Conservation (phyloP, 208 protist genomes). For the Acanthamoeba triangularis region DNA sequence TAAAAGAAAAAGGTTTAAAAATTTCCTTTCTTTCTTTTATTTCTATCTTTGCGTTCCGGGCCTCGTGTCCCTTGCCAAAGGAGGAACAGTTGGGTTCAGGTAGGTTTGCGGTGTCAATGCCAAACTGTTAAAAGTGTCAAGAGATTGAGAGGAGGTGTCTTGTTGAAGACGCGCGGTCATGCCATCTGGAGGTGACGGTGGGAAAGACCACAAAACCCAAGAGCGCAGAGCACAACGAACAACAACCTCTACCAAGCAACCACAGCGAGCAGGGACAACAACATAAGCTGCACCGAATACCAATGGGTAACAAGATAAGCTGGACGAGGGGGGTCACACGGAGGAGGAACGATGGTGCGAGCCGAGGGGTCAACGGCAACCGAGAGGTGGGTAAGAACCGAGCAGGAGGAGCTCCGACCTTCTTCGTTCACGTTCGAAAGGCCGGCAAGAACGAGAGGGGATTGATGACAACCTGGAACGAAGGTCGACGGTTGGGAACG, state of each 20-base stretch:
- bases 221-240: background rate
- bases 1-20: too few relatives aligned
- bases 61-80: too few relatives aligned
- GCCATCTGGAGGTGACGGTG: background rate
- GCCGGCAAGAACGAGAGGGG: background rate
- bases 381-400: background rate
- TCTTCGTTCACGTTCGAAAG: background rate
- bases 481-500: background rate
- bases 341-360: background rate
- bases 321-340: background rate
- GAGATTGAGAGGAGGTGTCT: background rate
- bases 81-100: too few relatives aligned
- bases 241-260: background rate
- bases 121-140: background rate
- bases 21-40: background rate
- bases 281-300: too few relatives aligned
- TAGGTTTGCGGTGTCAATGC: background rate
- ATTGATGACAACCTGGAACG: background rate
- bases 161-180: background rate
- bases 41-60: too few relatives aligned
- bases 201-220: background rate
- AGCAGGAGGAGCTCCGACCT: background rate
- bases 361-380: background rate
- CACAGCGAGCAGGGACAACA: background rate
- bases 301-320: constrained; percentile 4